Percentiles rank a stretch among this genome's conserved stretches.
Evolutionary conservation across 1,284 basidiomycete species (phyloP).

Genomic region (Lentinula novae-zelandiae): DNA sequence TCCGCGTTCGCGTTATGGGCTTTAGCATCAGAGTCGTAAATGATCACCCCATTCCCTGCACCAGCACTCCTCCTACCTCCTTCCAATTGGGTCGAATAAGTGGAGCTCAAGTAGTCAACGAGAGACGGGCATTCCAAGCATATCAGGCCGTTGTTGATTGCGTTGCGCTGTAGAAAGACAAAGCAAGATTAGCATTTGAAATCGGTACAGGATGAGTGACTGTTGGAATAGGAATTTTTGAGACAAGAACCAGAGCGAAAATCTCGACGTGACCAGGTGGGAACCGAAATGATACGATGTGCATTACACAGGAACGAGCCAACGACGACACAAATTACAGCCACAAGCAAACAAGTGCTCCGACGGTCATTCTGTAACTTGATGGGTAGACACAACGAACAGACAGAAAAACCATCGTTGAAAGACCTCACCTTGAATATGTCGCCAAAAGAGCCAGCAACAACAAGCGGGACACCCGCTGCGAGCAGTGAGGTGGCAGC

Average conservation of each 20-base stretch:
- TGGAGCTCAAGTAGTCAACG: constrained; percentile 76
- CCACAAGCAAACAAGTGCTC: too few relatives aligned
- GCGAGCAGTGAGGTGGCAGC: constrained; percentile 97
- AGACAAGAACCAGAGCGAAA: too few relatives aligned
- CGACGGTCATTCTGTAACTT: too few relatives aligned
- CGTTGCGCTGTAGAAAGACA: constrained; percentile 60
- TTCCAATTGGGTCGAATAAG: constrained; percentile 8
- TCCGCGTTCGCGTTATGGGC: neutral
- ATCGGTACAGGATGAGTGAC: too few relatives aligned
- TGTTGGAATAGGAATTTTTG: too few relatives aligned
- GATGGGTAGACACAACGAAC: too few relatives aligned
- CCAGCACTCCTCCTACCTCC: constrained; percentile 66
- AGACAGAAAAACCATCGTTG: too few relatives aligned
- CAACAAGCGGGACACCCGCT: constrained; percentile 88
- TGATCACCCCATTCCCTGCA: constrained; percentile 56
- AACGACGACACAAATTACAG: too few relatives aligned
- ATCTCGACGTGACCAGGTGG: too few relatives aligned
- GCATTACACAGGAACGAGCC: too few relatives aligned
- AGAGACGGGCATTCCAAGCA: constrained; percentile 92
- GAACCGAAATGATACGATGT: too few relatives aligned
- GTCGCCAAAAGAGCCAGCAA: constrained; percentile 97
- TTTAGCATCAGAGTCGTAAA: neutral
- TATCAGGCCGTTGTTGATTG: constrained; percentile 98
- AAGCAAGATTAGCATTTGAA: neutral
- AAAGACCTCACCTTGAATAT: constrained; percentile 72